Conservation (phyloP, 1,284 basidiomycete genomes). For the Sphagnurus paluster region DNA sequence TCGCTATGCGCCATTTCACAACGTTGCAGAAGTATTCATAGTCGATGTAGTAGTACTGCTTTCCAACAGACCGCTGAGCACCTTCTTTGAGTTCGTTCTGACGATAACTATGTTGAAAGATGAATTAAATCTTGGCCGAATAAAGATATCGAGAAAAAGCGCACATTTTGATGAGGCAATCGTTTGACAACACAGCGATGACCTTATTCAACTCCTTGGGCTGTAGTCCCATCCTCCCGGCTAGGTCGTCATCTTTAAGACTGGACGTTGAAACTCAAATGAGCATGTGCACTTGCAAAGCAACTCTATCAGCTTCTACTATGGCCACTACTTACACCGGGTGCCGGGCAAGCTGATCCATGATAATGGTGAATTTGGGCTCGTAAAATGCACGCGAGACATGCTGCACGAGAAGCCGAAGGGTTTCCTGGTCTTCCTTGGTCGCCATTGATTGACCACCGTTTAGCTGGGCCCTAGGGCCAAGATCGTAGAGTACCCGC, state of each 20-base stretch:
- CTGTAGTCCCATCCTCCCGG: conserved; percentile 83
- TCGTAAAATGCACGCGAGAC: conserved; percentile 96
- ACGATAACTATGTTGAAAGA: conserved; percentile 54
- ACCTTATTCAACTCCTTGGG: conserved; percentile 94
- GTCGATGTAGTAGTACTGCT: conserved; percentile 96
- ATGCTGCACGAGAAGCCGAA: conserved; percentile 85
- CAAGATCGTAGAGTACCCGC: conserved; percentile 10
- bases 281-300: conserved; percentile 25
- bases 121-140: conserved; percentile 8
- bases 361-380: conserved; percentile 84
- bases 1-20: conserved; percentile 96
- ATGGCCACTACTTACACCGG: conserved; percentile 76
- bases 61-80: conserved; percentile 75
- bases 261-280: conserved; percentile 40
- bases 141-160: background rate
- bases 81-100: conserved; percentile 87
- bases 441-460: conserved; percentile 49
- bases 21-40: conserved; percentile 96
- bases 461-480: conserved; percentile 16
- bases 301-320: conserved; percentile 10
- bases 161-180: conserved; percentile 83
- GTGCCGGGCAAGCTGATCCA: conserved; percentile 91
- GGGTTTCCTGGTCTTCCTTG: conserved; percentile 73
- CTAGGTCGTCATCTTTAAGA: conserved; percentile 91
- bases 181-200: conserved; percentile 83